A percentile compares a stretch with the other conserved stretches of the same genome.
Evolutionary conservation across 495 filamentous ascomycete species (phyloP).

Genomic region (Penicillium lagena): DNA sequence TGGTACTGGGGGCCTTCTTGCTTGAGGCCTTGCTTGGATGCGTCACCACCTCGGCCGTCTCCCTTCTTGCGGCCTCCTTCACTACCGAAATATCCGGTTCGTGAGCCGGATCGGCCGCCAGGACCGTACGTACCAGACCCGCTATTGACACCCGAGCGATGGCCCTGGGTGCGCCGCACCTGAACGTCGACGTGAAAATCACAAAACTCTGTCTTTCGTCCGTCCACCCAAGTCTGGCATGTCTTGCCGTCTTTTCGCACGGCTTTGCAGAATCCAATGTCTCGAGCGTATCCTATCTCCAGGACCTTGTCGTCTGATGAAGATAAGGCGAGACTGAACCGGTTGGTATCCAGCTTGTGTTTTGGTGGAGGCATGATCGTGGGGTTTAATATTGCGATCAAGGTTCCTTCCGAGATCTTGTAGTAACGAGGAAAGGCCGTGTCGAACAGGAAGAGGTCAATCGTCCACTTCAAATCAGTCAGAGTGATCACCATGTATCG

Average conservation of each 20-base stretch:
- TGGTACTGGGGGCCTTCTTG: conserved; percentile 53
- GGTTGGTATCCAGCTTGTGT: conserved; percentile 63
- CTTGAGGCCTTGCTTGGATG: conserved; percentile 28
- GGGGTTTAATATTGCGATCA: conserved; percentile 93
- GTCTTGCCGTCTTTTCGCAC: conserved; percentile 75
- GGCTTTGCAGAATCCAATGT: conserved; percentile 84
- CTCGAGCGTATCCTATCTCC: conserved; percentile 78
- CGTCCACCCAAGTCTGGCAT: conserved; percentile 83
- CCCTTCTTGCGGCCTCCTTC: conserved; percentile 29
- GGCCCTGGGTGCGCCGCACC: conserved; percentile 60
- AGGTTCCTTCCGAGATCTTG: conserved; percentile 77
- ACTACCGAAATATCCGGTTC: conserved; percentile 39
- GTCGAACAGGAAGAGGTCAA: conserved; percentile 90
- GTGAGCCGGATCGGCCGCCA: conserved; percentile 35
- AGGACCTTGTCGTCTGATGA: conserved; percentile 82
- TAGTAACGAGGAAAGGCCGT: conserved; percentile 86
- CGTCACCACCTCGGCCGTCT: conserved; percentile 9
- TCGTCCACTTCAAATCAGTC: conserved; percentile 82
- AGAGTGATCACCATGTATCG: conserved; percentile 92
- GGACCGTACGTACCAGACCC: conserved; percentile 41
- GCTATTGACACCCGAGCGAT: conserved; percentile 76
- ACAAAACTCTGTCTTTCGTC: conserved; percentile 81
- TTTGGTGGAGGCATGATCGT: conserved; percentile 78
- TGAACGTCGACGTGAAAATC: conserved; percentile 84
- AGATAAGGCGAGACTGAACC: conserved; percentile 76